Conservation (phyloP, 164 flowering plant species). For the Macadamia tetraphylla region DNA sequence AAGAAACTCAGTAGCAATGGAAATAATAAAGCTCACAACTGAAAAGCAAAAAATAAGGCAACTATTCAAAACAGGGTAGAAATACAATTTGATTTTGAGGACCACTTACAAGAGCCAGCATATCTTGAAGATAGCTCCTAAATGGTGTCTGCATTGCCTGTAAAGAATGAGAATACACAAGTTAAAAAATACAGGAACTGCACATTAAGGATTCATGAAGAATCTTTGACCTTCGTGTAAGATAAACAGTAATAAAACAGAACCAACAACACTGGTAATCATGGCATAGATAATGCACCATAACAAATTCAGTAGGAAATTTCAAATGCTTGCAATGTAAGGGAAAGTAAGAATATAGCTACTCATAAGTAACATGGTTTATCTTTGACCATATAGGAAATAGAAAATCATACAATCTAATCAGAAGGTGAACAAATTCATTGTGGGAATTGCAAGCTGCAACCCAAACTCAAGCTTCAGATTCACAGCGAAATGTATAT, state of each 20-base stretch:
- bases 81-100: not conserved
- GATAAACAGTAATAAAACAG: not conserved
- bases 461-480: not conserved
- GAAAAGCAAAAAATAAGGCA: not conserved
- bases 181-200: not conserved
- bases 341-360: not conserved
- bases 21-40: not conserved
- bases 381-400: too few relatives aligned
- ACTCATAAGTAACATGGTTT: too few relatives aligned
- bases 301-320: too few relatives aligned
- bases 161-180: not conserved
- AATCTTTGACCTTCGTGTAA: not conserved
- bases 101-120: slow-evolving; percentile 66
- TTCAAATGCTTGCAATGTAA: too few relatives aligned
- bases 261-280: too few relatives aligned
- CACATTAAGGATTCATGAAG: not conserved
- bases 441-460: not conserved
- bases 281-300: too few relatives aligned
- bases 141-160: slow-evolving; percentile 81
- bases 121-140: slow-evolving; percentile 63
- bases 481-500: not conserved
- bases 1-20: not conserved
- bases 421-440: not conserved
- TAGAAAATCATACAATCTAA: too few relatives aligned
- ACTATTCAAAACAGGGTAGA: not conserved